Evolutionary conservation across 106 monocot genomes (phyloP).

Genomic region (Acorus gramineus): DNA sequence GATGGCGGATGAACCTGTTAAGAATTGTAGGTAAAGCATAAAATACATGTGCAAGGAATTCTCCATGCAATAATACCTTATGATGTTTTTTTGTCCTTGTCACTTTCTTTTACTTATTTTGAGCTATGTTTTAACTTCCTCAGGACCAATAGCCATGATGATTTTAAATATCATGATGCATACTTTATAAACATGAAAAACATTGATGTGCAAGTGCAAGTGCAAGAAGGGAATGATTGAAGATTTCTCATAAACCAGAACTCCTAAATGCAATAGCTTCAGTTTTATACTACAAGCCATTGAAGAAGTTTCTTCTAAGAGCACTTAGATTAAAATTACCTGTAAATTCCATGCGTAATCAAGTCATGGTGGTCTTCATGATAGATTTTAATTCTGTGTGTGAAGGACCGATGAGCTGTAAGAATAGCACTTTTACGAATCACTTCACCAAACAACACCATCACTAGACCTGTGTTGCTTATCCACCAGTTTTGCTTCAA

Average conservation of each 20-base stretch:
- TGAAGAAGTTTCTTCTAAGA: neutral
- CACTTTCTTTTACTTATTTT: too few relatives aligned
- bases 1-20: slow-evolving; percentile 74
- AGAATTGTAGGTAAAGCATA: too few relatives aligned
- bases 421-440: slow-evolving; percentile 73
- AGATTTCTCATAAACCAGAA: too few relatives aligned
- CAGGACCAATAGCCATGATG: too few relatives aligned
- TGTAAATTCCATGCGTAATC: slow-evolving; percentile 84
- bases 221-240: too few relatives aligned
- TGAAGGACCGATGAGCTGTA: slow-evolving; percentile 76
- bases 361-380: slow-evolving; percentile 58
- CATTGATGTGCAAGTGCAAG: neutral
- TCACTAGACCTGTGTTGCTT: slow-evolving; percentile 51
- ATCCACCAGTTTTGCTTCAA: slow-evolving; percentile 59
- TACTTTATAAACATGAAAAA: neutral
- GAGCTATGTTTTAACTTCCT: too few relatives aligned
- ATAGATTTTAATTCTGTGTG: slow-evolving; percentile 67
- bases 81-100: too few relatives aligned
- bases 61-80: too few relatives aligned
- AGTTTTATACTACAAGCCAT: neutral
- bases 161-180: too few relatives aligned
- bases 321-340: slow-evolving; percentile 30
- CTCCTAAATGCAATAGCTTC: too few relatives aligned
- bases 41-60: too few relatives aligned
- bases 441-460: slow-evolving; percentile 64